Base-by-base conservation (phyloP, 2,329 filamentous ascomycete species). In the Aspergillus ruber region DNA sequence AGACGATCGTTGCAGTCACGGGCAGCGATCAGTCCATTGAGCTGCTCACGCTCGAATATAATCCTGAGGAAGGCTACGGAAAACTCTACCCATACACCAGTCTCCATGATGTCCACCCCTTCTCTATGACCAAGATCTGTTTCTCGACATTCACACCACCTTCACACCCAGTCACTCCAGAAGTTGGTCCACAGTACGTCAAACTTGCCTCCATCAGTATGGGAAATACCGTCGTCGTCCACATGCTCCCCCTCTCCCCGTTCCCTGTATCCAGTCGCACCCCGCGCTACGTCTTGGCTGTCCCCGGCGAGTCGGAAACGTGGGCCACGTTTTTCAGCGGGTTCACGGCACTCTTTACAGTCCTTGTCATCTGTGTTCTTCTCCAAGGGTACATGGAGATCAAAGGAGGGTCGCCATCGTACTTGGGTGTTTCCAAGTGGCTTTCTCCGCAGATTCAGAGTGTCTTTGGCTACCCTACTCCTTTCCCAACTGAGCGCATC, bases 171-270 rank as follows among this genome's bases (percentile, higher is more conserved):
- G 72, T 77, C 52, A 72, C 69, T 3, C 63, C 73, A 57, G 65
- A 71, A 46, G 71, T 70, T 44, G 61, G 65, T 33, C 74, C 80
- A 13, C 78, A 83, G 57, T 81, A 81, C 59, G 72, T 94, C 56
- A 88, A 87, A 58, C 79, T 95, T 3, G 90, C 88, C 25, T 90
- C 86, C 42, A 85, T 88, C 36, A 89, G 86, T 43, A 83, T 94
- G 57, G 85, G 83, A 50, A 90, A 90, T 64, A 87, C 83, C 0
- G 81, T 90, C 36, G 82, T 86, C 25, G 83, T 95, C 21, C 88
- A 95, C 67, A 85, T 82, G 35, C 83, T 95, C 52, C 83, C 88
- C 0, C 77, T 95, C 5, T 64, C 70, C 4, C 70, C 70, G 8
- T 66, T 64, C 29, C 70, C 72, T 6, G 57, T 66, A 3, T 54